These are phyloP conservation scores for Oenanthe javanica DNA, from an alignment of 140 eudicot species.

Conservation along the genomic window DNA sequence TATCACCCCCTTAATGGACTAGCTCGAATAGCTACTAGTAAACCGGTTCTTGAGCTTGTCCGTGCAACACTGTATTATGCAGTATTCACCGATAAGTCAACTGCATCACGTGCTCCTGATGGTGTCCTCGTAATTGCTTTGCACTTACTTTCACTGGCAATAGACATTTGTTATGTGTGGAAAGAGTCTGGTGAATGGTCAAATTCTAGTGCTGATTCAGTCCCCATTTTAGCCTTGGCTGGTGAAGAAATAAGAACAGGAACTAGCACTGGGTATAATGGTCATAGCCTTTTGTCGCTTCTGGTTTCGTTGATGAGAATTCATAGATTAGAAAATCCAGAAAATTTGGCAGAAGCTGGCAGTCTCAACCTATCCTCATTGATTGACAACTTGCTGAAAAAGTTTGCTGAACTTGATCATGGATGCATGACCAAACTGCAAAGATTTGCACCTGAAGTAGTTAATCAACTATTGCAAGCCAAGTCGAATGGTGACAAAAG, in stretches of 20 bases:
- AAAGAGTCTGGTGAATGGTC: constrained; percentile 40
- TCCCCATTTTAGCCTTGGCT: constrained; percentile 71
- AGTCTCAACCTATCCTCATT: constrained; percentile 56
- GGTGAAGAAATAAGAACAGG: constrained; percentile 56
- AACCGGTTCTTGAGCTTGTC: constrained; percentile 60
- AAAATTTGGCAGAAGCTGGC: constrained; percentile 49
- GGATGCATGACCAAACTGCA: constrained; percentile 52
- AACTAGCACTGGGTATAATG: constrained; percentile 35
- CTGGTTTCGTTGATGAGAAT: constrained; percentile 81
- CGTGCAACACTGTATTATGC: constrained; percentile 79
- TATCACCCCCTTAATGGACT: constrained; percentile 70
- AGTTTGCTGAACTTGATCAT: constrained; percentile 77
- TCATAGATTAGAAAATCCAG: constrained; percentile 45
- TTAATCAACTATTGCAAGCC: constrained; percentile 39
- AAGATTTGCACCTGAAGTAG: constrained; percentile 65
- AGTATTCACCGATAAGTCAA: constrained; percentile 51
- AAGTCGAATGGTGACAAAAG: constrained; percentile 25
- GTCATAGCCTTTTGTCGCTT: constrained; percentile 77
- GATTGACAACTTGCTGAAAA: constrained; percentile 61
- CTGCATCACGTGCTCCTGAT: constrained; percentile 80
- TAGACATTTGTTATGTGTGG: constrained; percentile 55
- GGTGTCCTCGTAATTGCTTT: constrained; percentile 72
- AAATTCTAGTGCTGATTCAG: constrained; percentile 25
- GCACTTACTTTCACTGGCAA: constrained; percentile 72
- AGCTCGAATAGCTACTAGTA: constrained; percentile 80